Evolutionary conservation across 2,329 filamentous ascomycete genomes (phyloP).

Genomic region (Exutisphaerella laricina): DNA sequence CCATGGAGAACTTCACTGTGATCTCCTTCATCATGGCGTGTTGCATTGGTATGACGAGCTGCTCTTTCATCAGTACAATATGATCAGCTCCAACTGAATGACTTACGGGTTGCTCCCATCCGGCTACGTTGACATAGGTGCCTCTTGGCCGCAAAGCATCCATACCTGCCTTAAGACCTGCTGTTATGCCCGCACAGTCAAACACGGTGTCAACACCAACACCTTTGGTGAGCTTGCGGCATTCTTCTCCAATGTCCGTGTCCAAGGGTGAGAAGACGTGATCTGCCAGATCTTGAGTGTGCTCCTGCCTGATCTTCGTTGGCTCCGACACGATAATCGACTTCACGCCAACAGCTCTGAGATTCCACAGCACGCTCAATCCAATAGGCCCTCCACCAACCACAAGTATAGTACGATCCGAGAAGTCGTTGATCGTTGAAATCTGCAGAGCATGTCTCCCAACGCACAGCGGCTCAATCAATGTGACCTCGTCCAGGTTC

Average conservation of each 20-base stretch:
- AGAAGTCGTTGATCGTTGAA: constrained; percentile 10
- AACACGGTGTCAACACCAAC: constrained; percentile 20
- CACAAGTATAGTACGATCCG: constrained; percentile 12
- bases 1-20: constrained; percentile 13
- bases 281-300: constrained; percentile 8
- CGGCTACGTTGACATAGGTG: constrained; percentile 20
- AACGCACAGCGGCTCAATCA: constrained; percentile 22
- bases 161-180: constrained; percentile 13
- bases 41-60: constrained; percentile 9
- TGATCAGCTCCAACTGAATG: neutral
- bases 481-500: constrained; percentile 13
- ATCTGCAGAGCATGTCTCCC: constrained; percentile 15
- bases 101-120: constrained; percentile 16
- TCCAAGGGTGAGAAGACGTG: constrained; percentile 15
- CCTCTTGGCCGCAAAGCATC: constrained; percentile 15
- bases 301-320: constrained; percentile 12
- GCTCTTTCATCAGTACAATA: neutral
- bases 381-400: constrained; percentile 22
- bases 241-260: constrained; percentile 14
- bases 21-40: constrained; percentile 20
- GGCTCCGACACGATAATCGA: constrained; percentile 17
- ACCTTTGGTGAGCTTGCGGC: constrained; percentile 14
- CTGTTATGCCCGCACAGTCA: constrained; percentile 18
- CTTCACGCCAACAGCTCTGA: constrained; percentile 11
- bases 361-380: constrained; percentile 14